Base-by-base conservation (phyloP, 2,329 filamentous ascomycete genomes). In the Pseudogymnoascus destructans region DNA sequence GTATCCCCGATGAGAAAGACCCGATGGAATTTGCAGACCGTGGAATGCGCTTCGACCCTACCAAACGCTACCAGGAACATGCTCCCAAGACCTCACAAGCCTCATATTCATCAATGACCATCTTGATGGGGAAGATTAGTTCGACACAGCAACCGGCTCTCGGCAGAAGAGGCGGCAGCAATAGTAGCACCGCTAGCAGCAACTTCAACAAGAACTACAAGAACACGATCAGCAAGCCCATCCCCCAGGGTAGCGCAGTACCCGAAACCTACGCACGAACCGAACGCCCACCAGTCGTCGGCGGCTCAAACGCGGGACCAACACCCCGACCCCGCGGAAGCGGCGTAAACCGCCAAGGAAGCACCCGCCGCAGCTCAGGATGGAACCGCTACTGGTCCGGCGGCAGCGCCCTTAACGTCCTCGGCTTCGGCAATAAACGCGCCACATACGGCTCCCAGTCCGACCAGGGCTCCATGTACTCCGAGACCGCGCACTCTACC, bases 311-410 rank as follows among this genome's bases (percentile, higher is more conserved):
- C 5, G 64, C 65, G 60, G 72, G 64, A n/a, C 59, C 56, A 17
- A 63, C 60, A 58, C 62, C 66, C 35, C 62, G 66, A 7, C 61
- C 60, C 7, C 64, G 63, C 55, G 61, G 58, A 13, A 64, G 59
- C 49, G 60, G 57, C 21, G 33, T 27, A 32, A 35, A 42, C 9
- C 36, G 61, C 54, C 57, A 58, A 17, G 65, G 63, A n/a, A 65
- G 71, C 46, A 72, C 74, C 17, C 76, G 82, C 58, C 77, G 81
- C 66, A 87, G 84, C 64, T 88, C 85, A 3, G 85, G 85, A 54
- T 89, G 86, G 86, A 88, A 87, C 69, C 75, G 81, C 57, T 89
- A 89, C 71, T 89, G 86, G 79, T 87, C 85, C 11, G 85, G 84
- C 56, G 86, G 85, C 57, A 86, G 84, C 63, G 79, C 83, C 6